These are phyloP conservation scores for Pulveroboletus sp. DNA, from an alignment of 768 basidiomycete species.

Conservation along the genomic window DNA sequence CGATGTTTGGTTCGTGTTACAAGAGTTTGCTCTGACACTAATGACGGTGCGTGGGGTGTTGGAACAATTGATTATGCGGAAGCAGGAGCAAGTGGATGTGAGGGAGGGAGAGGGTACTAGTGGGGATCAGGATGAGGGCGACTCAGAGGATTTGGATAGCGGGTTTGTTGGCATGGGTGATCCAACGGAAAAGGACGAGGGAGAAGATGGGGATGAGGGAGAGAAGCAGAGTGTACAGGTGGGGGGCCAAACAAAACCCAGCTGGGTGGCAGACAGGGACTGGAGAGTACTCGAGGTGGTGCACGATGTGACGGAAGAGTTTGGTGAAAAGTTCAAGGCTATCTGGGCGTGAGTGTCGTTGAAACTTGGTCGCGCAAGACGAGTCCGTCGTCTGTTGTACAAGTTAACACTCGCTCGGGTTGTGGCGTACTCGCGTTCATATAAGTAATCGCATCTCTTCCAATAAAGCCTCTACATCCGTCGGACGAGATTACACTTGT, in stretches of 20 bases:
- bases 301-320: conserved; percentile 40
- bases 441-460: no score
- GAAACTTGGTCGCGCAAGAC: no score
- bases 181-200: conserved; percentile 23
- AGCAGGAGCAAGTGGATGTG: conserved; percentile 12
- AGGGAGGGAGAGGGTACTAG: conserved; percentile 13
- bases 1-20: conserved; percentile 60
- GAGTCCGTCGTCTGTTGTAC: background rate
- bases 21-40: conserved; percentile 54
- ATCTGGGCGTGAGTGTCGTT: conserved; percentile 51
- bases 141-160: conserved; percentile 26
- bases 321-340: conserved; percentile 53
- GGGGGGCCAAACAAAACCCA: conserved; percentile 26
- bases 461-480: no score
- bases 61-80: conserved; percentile 40
- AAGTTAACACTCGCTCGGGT: background rate
- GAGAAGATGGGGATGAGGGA: conserved; percentile 12
- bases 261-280: conserved; percentile 40
- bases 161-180: conserved; percentile 30
- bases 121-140: conserved; percentile 6
- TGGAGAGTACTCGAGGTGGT: conserved; percentile 56
- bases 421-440: no score
- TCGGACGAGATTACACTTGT: no score
- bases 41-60: conserved; percentile 46
- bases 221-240: background rate